These are phyloP conservation scores for Samsoniella hepiali DNA, from an alignment of 2,329 filamentous ascomycete species.

Conservation along the genomic window DNA sequence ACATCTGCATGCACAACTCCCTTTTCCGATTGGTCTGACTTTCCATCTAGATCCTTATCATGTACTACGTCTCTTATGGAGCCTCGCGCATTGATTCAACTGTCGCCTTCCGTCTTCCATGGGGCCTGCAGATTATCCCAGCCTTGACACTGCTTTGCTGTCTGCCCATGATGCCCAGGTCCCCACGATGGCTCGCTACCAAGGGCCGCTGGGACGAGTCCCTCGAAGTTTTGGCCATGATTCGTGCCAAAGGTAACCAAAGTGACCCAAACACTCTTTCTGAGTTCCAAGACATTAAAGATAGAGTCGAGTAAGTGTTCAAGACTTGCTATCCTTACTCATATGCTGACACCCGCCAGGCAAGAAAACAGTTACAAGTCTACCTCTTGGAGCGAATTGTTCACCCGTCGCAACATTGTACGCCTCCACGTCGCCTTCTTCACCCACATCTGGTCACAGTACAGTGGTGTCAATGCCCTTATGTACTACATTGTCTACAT, in stretches of 20 bases:
- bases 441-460: slow-evolving; percentile 49
- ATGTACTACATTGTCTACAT: slow-evolving; percentile 50
- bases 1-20: slow-evolving; percentile 51
- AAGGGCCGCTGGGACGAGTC: slow-evolving; percentile 56
- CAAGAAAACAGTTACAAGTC: slow-evolving; percentile 18
- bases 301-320: slow-evolving; percentile 25
- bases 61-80: slow-evolving; percentile 65
- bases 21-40: slow-evolving; percentile 34
- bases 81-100: slow-evolving; percentile 55
- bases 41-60: slow-evolving; percentile 54
- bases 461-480: slow-evolving; percentile 48
- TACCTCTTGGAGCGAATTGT: slow-evolving; percentile 34
- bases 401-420: slow-evolving; percentile 43
- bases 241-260: slow-evolving; percentile 52
- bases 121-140: slow-evolving; percentile 60
- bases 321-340: too few relatives aligned
- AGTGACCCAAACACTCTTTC: slow-evolving; percentile 52
- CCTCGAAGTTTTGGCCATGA: slow-evolving; percentile 46
- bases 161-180: slow-evolving; percentile 56
- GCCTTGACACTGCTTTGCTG: slow-evolving; percentile 53
- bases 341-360: background rate
- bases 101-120: slow-evolving; percentile 60
- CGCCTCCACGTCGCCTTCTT: slow-evolving; percentile 44
- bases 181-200: slow-evolving; percentile 59
- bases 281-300: slow-evolving; percentile 51